Percentiles rank a stretch among this genome's conserved stretches.
Evolutionary conservation across 805 yeast genomes (phyloP).

Genomic region (Nakazawaea holstii): DNA sequence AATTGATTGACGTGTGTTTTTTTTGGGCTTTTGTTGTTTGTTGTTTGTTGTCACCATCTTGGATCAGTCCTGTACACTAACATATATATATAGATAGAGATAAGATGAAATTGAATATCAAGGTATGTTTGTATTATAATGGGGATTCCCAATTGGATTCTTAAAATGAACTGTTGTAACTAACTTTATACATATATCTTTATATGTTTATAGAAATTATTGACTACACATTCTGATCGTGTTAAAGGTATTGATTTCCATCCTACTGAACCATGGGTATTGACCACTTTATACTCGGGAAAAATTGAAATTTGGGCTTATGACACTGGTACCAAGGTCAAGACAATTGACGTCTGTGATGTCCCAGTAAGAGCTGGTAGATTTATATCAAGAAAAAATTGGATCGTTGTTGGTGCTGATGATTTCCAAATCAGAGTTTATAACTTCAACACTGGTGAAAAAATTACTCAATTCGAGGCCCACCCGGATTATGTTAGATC

Average conservation of each 20-base stretch:
- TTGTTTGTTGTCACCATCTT: too few relatives aligned
- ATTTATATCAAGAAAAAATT: constrained; percentile 91
- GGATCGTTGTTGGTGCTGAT: constrained; percentile 95
- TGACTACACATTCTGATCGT: constrained; percentile 89
- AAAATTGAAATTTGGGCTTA: constrained; percentile 91
- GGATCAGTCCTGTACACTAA: too few relatives aligned
- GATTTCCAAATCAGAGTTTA: constrained; percentile 92
- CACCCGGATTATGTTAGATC: constrained; percentile 96
- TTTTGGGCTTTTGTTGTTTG: too few relatives aligned
- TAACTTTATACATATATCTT: background rate
- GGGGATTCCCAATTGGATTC: background rate
- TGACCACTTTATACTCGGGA: constrained; percentile 88
- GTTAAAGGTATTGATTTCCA: constrained; percentile 98
- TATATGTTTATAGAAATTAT: constrained; percentile 65
- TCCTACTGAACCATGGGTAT: constrained; percentile 96
- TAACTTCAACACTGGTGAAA: constrained; percentile 94
- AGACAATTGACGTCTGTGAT: constrained; percentile 90
- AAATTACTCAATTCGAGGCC: constrained; percentile 92
- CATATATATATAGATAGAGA: too few relatives aligned
- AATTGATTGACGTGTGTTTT: background rate
- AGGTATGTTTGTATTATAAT: constrained; percentile 24
- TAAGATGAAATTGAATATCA: constrained; percentile 45
- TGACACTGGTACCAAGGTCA: constrained; percentile 78
- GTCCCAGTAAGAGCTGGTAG: constrained; percentile 95
- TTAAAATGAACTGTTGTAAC: too few relatives aligned